Conservation (phyloP, 805 yeast genomes). For the Trichomonascus vanleenenianus region DNA sequence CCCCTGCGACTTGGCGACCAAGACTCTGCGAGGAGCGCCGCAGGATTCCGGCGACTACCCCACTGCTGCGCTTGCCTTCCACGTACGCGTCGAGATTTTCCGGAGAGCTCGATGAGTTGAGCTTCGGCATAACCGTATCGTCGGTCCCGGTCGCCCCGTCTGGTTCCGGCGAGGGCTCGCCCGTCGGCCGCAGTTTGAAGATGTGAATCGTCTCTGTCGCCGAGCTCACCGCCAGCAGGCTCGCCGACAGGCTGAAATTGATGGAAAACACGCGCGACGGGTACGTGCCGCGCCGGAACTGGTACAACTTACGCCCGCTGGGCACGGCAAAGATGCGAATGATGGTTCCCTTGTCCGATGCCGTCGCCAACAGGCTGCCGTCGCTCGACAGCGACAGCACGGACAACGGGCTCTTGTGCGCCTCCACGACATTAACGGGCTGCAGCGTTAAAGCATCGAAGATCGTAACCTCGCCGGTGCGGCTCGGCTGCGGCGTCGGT, state of each 20-base stretch:
- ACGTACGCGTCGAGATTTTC: conserved; percentile 10
- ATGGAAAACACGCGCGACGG: conserved; percentile 73
- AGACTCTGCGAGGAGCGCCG: conserved; percentile 28
- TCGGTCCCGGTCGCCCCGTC: neutral
- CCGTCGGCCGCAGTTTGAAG: conserved; percentile 46
- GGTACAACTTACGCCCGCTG: conserved; percentile 46
- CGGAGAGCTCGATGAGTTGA: neutral
- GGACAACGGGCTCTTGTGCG: conserved; percentile 75
- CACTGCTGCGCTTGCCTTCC: conserved; percentile 11
- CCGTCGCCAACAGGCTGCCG: conserved; percentile 78
- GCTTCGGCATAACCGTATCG: neutral
- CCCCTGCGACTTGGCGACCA: conserved; percentile 51
- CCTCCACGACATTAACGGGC: conserved; percentile 75
- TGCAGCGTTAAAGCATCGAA: conserved; percentile 69
- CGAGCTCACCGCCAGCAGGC: conserved; percentile 72
- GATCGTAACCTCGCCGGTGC: conserved; percentile 61
- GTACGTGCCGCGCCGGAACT: conserved; percentile 81
- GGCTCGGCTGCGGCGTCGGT: conserved; percentile 13
- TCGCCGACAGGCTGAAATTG: conserved; percentile 63
- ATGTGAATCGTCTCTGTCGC: conserved; percentile 91
- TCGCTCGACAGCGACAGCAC: conserved; percentile 60
- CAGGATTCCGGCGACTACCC: conserved; percentile 20
- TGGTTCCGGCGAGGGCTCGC: neutral
- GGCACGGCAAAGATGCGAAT: conserved; percentile 70
- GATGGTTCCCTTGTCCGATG: conserved; percentile 85